Percentiles rank a stretch among this genome's conserved stretches.
Conservation (phyloP, 106 monocot genomes). For the Triglochin maritima region DNA sequence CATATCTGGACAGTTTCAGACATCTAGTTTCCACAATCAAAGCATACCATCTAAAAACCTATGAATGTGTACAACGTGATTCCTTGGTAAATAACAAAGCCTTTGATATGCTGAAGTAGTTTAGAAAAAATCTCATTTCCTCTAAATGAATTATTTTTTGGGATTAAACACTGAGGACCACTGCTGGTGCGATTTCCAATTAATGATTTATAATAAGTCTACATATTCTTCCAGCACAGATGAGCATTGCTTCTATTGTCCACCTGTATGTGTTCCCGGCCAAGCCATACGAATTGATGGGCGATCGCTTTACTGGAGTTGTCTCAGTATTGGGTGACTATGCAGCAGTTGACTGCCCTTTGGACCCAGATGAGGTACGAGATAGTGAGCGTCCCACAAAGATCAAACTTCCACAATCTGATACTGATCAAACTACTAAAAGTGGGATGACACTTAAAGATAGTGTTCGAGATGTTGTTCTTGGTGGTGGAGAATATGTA, state of each 20-base stretch:
- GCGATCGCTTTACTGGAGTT: conserved; percentile 44
- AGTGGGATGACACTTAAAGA: conserved; percentile 60
- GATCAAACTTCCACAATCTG: conserved; percentile 65
- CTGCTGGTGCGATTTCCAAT: too few species aligned
- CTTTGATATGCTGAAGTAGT: too few species aligned
- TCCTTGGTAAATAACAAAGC: too few species aligned
- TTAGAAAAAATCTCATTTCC: too few species aligned
- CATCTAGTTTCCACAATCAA: too few species aligned
- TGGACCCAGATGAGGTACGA: conserved; percentile 89
- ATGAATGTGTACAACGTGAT: too few species aligned
- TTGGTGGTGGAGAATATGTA: conserved; percentile 96
- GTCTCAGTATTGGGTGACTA: conserved; percentile 90
- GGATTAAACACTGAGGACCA: too few species aligned
- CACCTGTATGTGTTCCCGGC: conserved; percentile 91
- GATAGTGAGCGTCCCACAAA: conserved; percentile 87
- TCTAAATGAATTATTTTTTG: too few species aligned
- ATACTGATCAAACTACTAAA: conserved; percentile 23
- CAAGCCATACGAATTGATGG: conserved; percentile 77
- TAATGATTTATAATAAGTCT: neutral
- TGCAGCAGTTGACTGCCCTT: conserved; percentile 62
- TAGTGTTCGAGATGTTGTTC: conserved; percentile 82
- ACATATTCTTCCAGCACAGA: conserved; percentile 54
- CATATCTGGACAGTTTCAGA: too few species aligned
- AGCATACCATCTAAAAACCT: too few species aligned
- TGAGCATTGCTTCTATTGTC: conserved; percentile 78